Conservation (phyloP, 345 rosid genomes). For the Populus tremula region DNA sequence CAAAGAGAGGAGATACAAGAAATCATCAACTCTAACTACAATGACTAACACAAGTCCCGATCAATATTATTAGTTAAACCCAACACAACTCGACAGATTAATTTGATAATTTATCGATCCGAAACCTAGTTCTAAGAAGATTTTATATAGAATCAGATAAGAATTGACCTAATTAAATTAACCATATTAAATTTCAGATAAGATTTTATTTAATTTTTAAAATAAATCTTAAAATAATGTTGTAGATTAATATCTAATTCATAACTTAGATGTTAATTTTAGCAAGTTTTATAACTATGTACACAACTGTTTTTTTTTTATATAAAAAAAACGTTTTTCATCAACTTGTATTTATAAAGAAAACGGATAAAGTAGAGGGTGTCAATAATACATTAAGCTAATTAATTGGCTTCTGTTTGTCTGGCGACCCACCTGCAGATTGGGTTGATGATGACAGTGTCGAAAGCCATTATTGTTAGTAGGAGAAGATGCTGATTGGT, state of each 20-base stretch:
- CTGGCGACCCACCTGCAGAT: neutral
- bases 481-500: neutral
- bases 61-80: neutral
- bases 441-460: neutral
- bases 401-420: neutral
- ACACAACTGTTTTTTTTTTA: neutral
- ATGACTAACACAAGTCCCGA: neutral
- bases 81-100: too few relatives aligned
- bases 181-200: rapidly evolving
- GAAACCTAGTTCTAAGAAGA: too few relatives aligned
- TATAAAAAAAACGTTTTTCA: neutral
- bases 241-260: too few relatives aligned
- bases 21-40: neutral
- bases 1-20: too few relatives aligned
- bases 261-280: too few relatives aligned
- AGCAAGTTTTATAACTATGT: too few relatives aligned
- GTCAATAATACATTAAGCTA: neutral
- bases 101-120: too few relatives aligned
- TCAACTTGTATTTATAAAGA: neutral
- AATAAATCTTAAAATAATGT: too few relatives aligned
- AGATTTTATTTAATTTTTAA: too few relatives aligned
- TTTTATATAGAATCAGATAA: too few relatives aligned
- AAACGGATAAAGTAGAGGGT: neutral
- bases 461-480: neutral
- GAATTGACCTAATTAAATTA: too few relatives aligned